phyloP scores from a whole-genome alignment of 192 early-diverging fungal species.

The Coemansia sp. region DNA sequence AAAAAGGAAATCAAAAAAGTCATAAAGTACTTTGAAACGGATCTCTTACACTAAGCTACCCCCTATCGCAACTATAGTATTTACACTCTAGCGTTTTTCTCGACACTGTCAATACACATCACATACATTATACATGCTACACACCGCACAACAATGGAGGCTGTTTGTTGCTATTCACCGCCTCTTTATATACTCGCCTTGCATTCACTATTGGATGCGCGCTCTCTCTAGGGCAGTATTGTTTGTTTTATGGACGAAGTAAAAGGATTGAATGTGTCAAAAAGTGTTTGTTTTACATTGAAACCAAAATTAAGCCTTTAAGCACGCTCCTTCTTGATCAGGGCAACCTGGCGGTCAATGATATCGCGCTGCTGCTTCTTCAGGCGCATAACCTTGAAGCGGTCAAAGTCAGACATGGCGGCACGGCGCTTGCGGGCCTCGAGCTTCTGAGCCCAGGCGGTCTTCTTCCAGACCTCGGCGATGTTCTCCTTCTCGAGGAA shows the following conservation, averaged over 20 bases:
- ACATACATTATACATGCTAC: too few relatives aligned
- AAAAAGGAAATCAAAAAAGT: constrained; percentile 28
- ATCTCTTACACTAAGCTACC: too few relatives aligned
- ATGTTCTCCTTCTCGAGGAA: constrained; percentile 82
- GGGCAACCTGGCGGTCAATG: constrained; percentile 45
- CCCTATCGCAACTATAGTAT: too few relatives aligned
- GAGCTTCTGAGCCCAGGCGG: constrained; percentile 97
- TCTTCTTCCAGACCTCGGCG: constrained; percentile 76
- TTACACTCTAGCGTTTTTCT: too few relatives aligned
- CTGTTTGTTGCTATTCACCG: too few relatives aligned
- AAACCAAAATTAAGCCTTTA: constrained; percentile 11
- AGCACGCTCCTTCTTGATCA: constrained; percentile 47
- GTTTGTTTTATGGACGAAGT: too few relatives aligned
- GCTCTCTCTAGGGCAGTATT: too few relatives aligned
- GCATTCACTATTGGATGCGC: too few relatives aligned
- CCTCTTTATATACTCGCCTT: too few relatives aligned
- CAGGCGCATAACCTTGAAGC: constrained; percentile 96
- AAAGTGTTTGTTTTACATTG: constrained; percentile 1
- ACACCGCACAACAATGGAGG: too few relatives aligned
- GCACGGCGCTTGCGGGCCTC: constrained; percentile 74
- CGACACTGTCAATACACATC: too few relatives aligned
- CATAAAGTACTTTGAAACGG: constrained; percentile 42
- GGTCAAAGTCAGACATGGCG: constrained; percentile 88
- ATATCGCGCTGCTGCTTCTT: constrained; percentile 70
- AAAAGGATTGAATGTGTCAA: constrained; percentile 1